Percentiles rank a stretch among this genome's conserved stretches.
Conservation (phyloP, 768 basidiomycete genomes). For the Termitomyces sp. region DNA sequence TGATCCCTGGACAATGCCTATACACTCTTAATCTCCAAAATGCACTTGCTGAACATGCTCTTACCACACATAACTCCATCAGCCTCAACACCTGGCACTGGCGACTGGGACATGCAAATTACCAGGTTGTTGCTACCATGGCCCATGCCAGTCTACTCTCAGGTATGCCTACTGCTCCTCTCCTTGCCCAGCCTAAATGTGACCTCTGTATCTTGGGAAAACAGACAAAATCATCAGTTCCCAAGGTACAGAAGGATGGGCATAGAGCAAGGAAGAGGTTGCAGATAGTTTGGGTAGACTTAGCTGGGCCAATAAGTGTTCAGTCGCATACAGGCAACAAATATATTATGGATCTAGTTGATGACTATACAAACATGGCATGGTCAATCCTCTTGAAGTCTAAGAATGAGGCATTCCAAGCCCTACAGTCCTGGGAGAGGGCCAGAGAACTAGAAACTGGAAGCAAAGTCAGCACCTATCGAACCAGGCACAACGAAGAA, state of each 20-base stretch:
- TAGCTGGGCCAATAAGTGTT: no score
- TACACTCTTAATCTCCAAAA: background rate
- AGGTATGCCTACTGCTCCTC: no score
- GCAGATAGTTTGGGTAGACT: no score
- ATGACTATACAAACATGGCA: slow-evolving; percentile 17
- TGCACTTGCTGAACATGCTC: background rate
- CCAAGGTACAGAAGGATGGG: slow-evolving; percentile 23
- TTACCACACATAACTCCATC: background rate
- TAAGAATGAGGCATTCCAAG: slow-evolving; percentile 20
- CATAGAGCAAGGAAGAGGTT: background rate
- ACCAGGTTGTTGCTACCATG: slow-evolving; percentile 19
- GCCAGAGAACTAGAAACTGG: slow-evolving; percentile 20
- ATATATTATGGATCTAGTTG: slow-evolving; percentile 29
- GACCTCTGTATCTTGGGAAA: slow-evolving; percentile 25
- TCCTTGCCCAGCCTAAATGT: no score
- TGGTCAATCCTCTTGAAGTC: slow-evolving; percentile 28
- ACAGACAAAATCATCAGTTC: slow-evolving; percentile 30
- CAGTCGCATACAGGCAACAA: background rate
- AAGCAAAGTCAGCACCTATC: slow-evolving; percentile 9
- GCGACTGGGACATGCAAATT: slow-evolving; percentile 13
- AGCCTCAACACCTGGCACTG: background rate
- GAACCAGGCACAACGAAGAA: slow-evolving; percentile 1
- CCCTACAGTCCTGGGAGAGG: no score
- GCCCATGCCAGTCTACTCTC: slow-evolving; percentile 10
- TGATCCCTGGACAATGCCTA: background rate